phyloP scores from a whole-genome alignment of 2,329 filamentous ascomycete species.

The Xylaria sp. region DNA sequence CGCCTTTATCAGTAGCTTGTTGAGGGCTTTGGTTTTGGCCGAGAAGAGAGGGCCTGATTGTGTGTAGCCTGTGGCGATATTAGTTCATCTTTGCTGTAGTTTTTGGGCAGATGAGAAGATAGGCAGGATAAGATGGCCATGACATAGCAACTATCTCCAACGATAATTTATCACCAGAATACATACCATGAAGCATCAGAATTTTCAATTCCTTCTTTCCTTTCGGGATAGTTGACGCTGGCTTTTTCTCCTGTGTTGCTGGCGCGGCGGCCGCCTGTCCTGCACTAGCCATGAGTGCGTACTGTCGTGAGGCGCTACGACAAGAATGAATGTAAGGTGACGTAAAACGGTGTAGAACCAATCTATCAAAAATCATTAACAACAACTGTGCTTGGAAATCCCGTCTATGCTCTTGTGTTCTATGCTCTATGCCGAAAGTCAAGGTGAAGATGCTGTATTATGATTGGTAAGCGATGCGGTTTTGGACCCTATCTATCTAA shows the following conservation, averaged over 20 bases:
- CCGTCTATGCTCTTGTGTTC: slow-evolving; percentile 8
- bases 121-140: neutral
- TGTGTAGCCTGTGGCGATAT: slow-evolving; percentile 74
- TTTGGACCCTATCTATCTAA: neutral
- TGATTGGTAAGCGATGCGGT: slow-evolving; percentile 27
- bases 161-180: neutral
- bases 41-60: slow-evolving; percentile 88
- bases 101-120: neutral
- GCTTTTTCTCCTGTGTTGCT: slow-evolving; percentile 30
- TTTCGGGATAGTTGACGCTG: slow-evolving; percentile 49
- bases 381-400: neutral
- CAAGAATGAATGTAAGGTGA: slow-evolving; percentile 3
- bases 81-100: neutral
- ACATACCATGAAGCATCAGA: slow-evolving; percentile 78
- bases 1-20: slow-evolving; percentile 80
- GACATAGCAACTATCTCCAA: neutral
- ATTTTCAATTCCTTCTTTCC: slow-evolving; percentile 69
- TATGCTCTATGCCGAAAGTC: slow-evolving; percentile 13
- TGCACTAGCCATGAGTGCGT: slow-evolving; percentile 40
- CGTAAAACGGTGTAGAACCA: slow-evolving; percentile 9
- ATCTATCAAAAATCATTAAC: slow-evolving; percentile 25
- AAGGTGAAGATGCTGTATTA: slow-evolving; percentile 10
- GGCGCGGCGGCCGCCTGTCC: slow-evolving; percentile 29
- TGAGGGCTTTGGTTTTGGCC: slow-evolving; percentile 86
- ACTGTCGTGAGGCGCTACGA: slow-evolving; percentile 3